A percentile compares a stretch with the other conserved stretches of the same genome.
phyloP scores from a whole-genome alignment of 202 grass and related monocot genomes.

The Carex sylvatica region DNA sequence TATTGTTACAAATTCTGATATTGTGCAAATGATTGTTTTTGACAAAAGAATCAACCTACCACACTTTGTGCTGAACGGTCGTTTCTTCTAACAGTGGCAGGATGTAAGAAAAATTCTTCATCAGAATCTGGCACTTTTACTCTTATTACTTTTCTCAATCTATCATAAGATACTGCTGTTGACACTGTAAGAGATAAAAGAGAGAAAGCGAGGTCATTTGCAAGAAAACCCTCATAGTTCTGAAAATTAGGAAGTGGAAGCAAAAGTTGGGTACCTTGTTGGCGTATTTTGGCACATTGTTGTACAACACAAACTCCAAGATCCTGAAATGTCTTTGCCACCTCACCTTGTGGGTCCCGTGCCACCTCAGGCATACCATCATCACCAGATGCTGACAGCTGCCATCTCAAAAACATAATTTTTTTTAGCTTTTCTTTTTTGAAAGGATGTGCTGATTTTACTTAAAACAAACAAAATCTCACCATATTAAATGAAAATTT shows the following conservation, averaged over 20 bases:
- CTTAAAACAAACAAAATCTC: background rate
- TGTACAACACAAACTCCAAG: conserved; percentile 97
- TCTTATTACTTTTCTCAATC: conserved; percentile 77
- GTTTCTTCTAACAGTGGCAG: conserved; percentile 84
- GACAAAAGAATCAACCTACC: conserved; percentile 44
- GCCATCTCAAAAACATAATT: background rate
- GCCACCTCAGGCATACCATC: conserved; percentile 86
- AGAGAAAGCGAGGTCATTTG: conserved; percentile 24
- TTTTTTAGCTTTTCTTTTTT: background rate
- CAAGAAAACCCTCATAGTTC: conserved; percentile 16
- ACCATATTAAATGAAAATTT: background rate
- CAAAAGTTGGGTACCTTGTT: conserved; percentile 57
- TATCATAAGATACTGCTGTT: conserved; percentile 95
- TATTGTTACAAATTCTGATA: background rate
- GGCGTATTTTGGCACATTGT: conserved; percentile 98
- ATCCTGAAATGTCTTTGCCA: conserved; percentile 91
- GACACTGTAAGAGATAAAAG: conserved; percentile 56
- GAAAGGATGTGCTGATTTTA: background rate
- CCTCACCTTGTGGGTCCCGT: conserved; percentile 82
- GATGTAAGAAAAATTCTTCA: conserved; percentile 93
- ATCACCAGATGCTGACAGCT: conserved; percentile 97
- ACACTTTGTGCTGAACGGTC: conserved; percentile 96
- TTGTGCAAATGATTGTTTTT: background rate
- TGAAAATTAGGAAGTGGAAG: background rate
- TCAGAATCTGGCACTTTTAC: conserved; percentile 97